These are phyloP conservation scores for Xylariaceae sp. DNA, from an alignment of 2,329 filamentous ascomycete genomes.

Conservation along the genomic window DNA sequence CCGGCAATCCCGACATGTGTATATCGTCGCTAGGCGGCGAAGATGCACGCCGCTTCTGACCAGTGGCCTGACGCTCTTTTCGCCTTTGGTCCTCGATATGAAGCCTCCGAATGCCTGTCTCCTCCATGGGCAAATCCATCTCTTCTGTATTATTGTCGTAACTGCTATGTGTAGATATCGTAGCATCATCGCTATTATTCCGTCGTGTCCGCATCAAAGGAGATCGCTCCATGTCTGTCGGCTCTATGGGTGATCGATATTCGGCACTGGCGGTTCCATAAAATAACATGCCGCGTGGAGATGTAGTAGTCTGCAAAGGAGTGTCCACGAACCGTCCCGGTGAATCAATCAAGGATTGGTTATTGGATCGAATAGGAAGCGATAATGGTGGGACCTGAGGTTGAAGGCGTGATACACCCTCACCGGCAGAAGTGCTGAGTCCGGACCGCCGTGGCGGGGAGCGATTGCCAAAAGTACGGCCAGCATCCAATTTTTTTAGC, in stretches of 20 bases:
- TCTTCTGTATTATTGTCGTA: constrained; percentile 50
- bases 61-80: constrained; percentile 35
- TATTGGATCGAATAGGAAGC: constrained; percentile 40
- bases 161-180: constrained; percentile 38
- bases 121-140: constrained; percentile 40
- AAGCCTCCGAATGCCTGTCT: constrained; percentile 36
- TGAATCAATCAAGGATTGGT: constrained; percentile 39
- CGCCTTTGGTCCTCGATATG: constrained; percentile 42
- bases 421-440: constrained; percentile 38
- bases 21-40: constrained; percentile 49
- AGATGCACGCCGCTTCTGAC: constrained; percentile 53
- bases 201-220: constrained; percentile 40
- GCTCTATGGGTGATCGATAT: constrained; percentile 41
- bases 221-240: constrained; percentile 43
- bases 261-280: constrained; percentile 32
- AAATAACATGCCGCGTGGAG: constrained; percentile 41
- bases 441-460: constrained; percentile 40
- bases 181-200: constrained; percentile 50
- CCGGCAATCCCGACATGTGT: constrained; percentile 32
- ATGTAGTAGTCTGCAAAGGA: constrained; percentile 43
- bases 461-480: constrained; percentile 39
- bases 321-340: constrained; percentile 41
- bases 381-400: constrained; percentile 38
- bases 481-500: constrained; percentile 52
- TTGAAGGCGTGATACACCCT: constrained; percentile 29